Evolutionary conservation across 306 rosid species (phyloP).

Genomic region (Spatholobus suberectus): DNA sequence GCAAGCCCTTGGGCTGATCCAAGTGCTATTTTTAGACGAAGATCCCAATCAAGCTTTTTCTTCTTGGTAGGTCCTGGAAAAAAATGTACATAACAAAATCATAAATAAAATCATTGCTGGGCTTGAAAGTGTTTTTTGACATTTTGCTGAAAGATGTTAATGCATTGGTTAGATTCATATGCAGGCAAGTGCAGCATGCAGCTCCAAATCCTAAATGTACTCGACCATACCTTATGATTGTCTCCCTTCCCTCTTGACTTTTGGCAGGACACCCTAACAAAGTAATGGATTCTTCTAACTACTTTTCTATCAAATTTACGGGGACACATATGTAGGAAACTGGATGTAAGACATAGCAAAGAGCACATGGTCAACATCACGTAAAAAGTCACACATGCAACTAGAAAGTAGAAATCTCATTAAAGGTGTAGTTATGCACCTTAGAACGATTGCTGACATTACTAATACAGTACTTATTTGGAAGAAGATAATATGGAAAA

Average conservation of each 20-base stretch:
- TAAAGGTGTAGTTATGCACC: background rate
- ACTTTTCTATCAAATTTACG: background rate
- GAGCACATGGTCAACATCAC: background rate
- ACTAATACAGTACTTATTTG: background rate
- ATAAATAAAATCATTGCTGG: background rate
- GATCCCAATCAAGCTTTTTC: conserved; percentile 75
- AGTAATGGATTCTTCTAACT: background rate
- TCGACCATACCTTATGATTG: background rate
- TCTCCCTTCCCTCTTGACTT: background rate
- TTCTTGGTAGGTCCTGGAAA: conserved; percentile 65
- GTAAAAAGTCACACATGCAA: background rate
- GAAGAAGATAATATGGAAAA: background rate
- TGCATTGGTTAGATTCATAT: background rate
- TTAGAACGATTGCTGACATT: background rate
- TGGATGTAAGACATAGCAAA: background rate
- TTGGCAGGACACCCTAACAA: background rate
- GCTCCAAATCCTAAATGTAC: background rate
- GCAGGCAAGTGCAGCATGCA: background rate
- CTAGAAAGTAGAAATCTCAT: background rate
- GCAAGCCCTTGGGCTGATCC: conserved; percentile 91
- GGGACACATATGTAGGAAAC: background rate
- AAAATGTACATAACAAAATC: background rate
- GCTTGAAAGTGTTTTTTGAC: background rate
- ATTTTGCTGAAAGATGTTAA: background rate
- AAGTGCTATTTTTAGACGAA: conserved; percentile 74